These are phyloP conservation scores for Apophysomyces elegans DNA, from an alignment of 371 early-diverging fungal genomes.

Conservation along the genomic window DNA sequence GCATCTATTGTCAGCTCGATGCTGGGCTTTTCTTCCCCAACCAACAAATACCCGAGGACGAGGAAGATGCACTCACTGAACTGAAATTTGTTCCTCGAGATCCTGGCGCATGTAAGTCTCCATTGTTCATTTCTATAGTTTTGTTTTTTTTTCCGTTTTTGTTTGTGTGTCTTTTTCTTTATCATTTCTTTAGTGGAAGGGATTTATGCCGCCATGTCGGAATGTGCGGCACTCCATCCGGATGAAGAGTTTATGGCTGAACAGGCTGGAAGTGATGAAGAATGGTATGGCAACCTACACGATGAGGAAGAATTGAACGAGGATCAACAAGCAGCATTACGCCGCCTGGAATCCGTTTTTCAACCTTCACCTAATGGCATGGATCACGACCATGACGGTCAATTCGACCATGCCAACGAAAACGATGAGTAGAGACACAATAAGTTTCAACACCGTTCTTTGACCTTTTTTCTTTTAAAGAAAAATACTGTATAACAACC, in stretches of 20 bases:
- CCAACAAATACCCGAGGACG: conserved; percentile 53
- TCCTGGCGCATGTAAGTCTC: conserved; percentile 56
- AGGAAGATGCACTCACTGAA: conserved; percentile 63
- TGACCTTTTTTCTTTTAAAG: background rate
- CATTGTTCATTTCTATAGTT: background rate
- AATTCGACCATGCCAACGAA: conserved; percentile 23
- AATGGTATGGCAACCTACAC: conserved; percentile 50
- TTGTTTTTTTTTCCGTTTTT: background rate
- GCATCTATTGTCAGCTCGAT: conserved; percentile 81
- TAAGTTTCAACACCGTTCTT: background rate
- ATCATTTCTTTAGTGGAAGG: conserved; percentile 61
- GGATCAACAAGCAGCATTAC: conserved; percentile 51
- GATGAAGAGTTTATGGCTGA: conserved; percentile 58
- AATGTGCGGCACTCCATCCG: conserved; percentile 79
- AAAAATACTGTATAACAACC: background rate
- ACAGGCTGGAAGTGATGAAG: conserved; percentile 43
- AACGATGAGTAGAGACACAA: conserved; percentile 10
- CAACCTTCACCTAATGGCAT: conserved; percentile 21
- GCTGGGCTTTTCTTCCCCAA: conserved; percentile 43
- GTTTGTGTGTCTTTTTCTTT: background rate
- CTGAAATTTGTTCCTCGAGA: conserved; percentile 72
- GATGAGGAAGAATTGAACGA: conserved; percentile 49
- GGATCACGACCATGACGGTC: conserved; percentile 2
- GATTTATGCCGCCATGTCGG: conserved; percentile 73
- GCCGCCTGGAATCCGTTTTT: conserved; percentile 46